Percentiles rank a stretch among this genome's conserved stretches.
Evolutionary conservation across 345 rosid genomes (phyloP).

Genomic region (Lepidium africanum): DNA sequence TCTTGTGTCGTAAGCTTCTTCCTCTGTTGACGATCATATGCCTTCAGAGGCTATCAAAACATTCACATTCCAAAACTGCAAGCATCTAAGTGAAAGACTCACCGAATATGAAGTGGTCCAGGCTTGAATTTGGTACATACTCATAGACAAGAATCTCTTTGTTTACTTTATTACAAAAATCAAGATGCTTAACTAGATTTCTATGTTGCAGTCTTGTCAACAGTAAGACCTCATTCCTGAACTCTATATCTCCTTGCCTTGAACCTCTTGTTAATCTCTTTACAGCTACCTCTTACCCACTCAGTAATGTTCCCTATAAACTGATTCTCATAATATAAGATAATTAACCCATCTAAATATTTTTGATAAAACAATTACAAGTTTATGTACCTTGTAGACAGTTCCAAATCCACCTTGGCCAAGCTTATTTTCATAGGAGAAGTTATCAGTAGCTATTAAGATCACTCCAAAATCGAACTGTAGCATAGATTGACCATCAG

Average conservation of each 20-base stretch:
- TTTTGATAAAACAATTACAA: background rate
- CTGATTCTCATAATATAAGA: background rate
- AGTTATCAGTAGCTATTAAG: background rate
- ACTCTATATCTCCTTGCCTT: slow-evolving; percentile 40
- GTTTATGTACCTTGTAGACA: slow-evolving; percentile 29
- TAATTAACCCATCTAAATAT: background rate
- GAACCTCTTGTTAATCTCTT: slow-evolving; percentile 32
- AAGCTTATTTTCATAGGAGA: slow-evolving; percentile 17
- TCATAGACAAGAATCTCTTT: slow-evolving; percentile 48
- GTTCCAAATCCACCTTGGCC: slow-evolving; percentile 36
- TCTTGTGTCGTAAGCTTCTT: no score
- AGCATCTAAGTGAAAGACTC: background rate
- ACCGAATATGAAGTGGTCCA: slow-evolving; percentile 40
- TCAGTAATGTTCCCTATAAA: slow-evolving; percentile 33
- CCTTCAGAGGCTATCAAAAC: no score
- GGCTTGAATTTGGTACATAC: slow-evolving; percentile 37
- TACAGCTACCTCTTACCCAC: slow-evolving; percentile 36
- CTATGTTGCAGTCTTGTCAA: slow-evolving; percentile 49
- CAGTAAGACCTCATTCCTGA: slow-evolving; percentile 38
- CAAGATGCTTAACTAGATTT: slow-evolving; percentile 42
- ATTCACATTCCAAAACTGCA: background rate
- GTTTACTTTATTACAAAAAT: slow-evolving; percentile 32
- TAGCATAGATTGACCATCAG: background rate
- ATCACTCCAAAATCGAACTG: slow-evolving; percentile 3
- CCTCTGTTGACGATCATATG: no score